Percentiles rank a stretch among this genome's conserved stretches.
Evolutionary conservation across 352 stramenopile genomes (phyloP).

Genomic region (Phytophthora ramorum): DNA sequence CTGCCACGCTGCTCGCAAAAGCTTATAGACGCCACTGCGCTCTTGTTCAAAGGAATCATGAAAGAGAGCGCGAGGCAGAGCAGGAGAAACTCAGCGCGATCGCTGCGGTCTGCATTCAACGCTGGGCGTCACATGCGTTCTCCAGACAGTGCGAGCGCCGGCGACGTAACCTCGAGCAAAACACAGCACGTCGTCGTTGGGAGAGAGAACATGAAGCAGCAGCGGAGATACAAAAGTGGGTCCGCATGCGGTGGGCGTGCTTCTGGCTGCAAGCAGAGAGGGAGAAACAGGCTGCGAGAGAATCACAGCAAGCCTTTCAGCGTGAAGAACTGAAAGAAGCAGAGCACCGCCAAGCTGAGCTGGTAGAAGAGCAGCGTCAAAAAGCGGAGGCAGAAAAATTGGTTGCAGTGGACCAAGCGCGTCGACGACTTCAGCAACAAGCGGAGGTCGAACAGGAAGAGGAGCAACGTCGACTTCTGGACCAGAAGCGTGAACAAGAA

Average conservation of each 20-base stretch:
- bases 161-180: conserved; percentile 5
- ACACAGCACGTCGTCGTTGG: conserved; percentile 4
- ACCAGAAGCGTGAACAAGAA: conserved; percentile 6
- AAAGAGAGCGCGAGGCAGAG: conserved; percentile 9
- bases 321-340: conserved; percentile 8
- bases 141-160: conserved; percentile 32
- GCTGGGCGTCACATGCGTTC: conserved; percentile 44
- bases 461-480: conserved; percentile 9
- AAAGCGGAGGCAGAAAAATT: conserved; percentile 5
- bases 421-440: conserved; percentile 6
- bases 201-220: conserved; percentile 23
- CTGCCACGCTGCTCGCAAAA: conserved; percentile 43
- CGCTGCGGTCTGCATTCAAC: conserved; percentile 44
- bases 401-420: conserved; percentile 2
- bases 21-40: conserved; percentile 26
- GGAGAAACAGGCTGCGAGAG: conserved; percentile 6
- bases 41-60: conserved; percentile 6
- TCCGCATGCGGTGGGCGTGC: conserved; percentile 31
- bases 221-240: conserved; percentile 34
- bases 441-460: conserved; percentile 1
- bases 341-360: conserved; percentile 10
- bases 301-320: conserved; percentile 1
- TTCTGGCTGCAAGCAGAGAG: conserved; percentile 35
- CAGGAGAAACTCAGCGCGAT: conserved; percentile 13
- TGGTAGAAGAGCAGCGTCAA: conserved; percentile 15